Evolutionary conservation across 352 stramenopile genomes (phyloP).

Genomic region (Phytophthora nicotianae): DNA sequence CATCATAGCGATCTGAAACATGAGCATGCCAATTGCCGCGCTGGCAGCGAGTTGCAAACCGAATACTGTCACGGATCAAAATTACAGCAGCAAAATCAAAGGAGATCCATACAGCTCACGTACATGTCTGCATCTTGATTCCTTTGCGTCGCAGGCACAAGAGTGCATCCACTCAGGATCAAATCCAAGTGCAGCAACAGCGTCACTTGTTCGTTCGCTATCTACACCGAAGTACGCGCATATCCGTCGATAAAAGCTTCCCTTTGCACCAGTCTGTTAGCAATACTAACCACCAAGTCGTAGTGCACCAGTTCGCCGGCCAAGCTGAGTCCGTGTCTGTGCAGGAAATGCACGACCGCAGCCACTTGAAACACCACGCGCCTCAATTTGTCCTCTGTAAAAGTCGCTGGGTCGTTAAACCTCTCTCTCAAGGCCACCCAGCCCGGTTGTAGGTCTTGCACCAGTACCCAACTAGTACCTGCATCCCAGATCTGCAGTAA

Average conservation of each 20-base stretch:
- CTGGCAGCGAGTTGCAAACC: constrained; percentile 16
- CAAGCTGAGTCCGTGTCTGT: constrained; percentile 53
- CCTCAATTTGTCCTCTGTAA: constrained; percentile 55
- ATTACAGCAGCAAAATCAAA: neutral
- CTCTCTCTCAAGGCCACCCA: constrained; percentile 40
- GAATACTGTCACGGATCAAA: neutral
- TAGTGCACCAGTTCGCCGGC: constrained; percentile 56
- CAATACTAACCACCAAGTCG: constrained; percentile 48
- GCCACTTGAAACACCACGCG: constrained; percentile 56
- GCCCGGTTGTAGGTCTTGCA: constrained; percentile 45
- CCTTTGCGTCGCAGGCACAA: constrained; percentile 48
- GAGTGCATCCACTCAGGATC: constrained; percentile 53
- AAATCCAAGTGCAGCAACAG: constrained; percentile 49
- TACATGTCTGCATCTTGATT: constrained; percentile 55
- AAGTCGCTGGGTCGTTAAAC: constrained; percentile 26
- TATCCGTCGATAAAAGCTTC: constrained; percentile 10
- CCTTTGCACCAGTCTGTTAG: neutral
- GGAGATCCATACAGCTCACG: constrained; percentile 1
- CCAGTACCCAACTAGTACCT: constrained; percentile 57
- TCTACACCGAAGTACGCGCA: constrained; percentile 30
- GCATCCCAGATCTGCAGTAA: constrained; percentile 59
- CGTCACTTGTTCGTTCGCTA: constrained; percentile 42
- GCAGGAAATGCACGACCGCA: constrained; percentile 64
- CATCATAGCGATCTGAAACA: constrained; percentile 65
- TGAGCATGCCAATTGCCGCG: constrained; percentile 59